Evolutionary conservation across 169 alveolate species (phyloP), one percentile per base, ranked within the genome.

Genomic region (Eimeria maxima): DNA sequence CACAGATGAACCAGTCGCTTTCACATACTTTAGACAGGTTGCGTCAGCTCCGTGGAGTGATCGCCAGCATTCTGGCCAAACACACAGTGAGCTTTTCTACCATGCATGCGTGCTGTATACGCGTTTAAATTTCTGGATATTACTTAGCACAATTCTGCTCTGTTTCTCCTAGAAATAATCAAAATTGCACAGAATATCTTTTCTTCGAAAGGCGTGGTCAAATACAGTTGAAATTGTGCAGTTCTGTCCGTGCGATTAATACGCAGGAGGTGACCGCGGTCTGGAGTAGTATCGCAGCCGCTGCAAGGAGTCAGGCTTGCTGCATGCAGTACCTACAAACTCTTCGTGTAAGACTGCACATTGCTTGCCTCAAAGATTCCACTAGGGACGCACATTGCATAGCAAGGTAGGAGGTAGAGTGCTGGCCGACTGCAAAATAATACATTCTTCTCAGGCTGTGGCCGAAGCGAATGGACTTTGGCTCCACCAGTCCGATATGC

Each of bases 231-330:
- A 5, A 29, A 69, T 11, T 6, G 10, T 33, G 50, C 80, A 69
- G 4, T 33, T 69, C n/a, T 47, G 33, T 69, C 80, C 80, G 80
- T 69, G 80, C 90, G 22, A 53, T 27, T 18, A 60, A 60, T 86
- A n/a, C 80, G 78, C 78, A 86, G 93, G 93, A 86, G 57, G 93
- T 86, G 93, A 60, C 93, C 60, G 57, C 93, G 33, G 80, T 60
- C 33, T 86, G 93, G 93, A 38, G 33, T n/a, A 86, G 78, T 53
- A 60, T 86, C 2, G 57, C 93, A 38, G 78, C 93, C 38, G 93
- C 93, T 29, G 93, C 93, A 22, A 80, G 80, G 5, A 53, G 78
- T 45, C 93, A 86, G 93, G 93, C 93, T 10, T 60, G 80, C 60
- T 86, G 93, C 80, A 55, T 86, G 74, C 80, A 60, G 14, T 86